A percentile compares a stretch with the other conserved stretches of the same genome.
Conservation (phyloP, 2,329 filamentous ascomycete species). For the Dendryphion nanum region DNA sequence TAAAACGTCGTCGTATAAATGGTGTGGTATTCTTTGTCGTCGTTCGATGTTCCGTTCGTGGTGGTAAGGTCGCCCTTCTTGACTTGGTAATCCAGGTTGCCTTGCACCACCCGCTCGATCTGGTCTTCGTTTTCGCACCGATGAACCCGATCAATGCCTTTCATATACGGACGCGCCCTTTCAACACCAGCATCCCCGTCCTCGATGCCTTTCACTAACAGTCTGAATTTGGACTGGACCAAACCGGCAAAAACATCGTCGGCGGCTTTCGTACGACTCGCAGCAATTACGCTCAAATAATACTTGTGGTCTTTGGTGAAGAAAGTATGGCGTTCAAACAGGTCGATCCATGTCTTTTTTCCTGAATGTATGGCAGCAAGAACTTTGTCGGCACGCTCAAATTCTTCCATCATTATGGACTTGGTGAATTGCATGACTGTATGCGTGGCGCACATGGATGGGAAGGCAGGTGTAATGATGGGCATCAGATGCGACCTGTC, state of each 20-base stretch:
- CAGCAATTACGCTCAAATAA: slow-evolving; percentile 84
- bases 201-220: slow-evolving; percentile 81
- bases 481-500: slow-evolving; percentile 93
- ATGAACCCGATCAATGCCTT: slow-evolving; percentile 84
- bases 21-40: slow-evolving; percentile 45
- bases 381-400: slow-evolving; percentile 74
- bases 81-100: slow-evolving; percentile 61
- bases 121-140: slow-evolving; percentile 63
- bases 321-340: slow-evolving; percentile 89
- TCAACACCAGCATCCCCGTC: slow-evolving; percentile 71
- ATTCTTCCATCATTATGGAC: slow-evolving; percentile 77
- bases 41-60: slow-evolving; percentile 28
- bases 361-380: slow-evolving; percentile 76
- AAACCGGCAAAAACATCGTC: slow-evolving; percentile 87
- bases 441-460: slow-evolving; percentile 96
- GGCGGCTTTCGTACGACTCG: slow-evolving; percentile 78
- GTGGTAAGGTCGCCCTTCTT: slow-evolving; percentile 50
- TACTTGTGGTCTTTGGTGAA: slow-evolving; percentile 94
- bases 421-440: slow-evolving; percentile 88
- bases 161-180: slow-evolving; percentile 87
- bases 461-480: slow-evolving; percentile 95
- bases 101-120: slow-evolving; percentile 61
- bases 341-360: slow-evolving; percentile 76
- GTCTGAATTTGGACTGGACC: slow-evolving; percentile 88
- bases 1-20: slow-evolving; percentile 93